Conservation (phyloP, 129 eudicot genomes). For the Pseudognaphalium luteoalbum region DNA sequence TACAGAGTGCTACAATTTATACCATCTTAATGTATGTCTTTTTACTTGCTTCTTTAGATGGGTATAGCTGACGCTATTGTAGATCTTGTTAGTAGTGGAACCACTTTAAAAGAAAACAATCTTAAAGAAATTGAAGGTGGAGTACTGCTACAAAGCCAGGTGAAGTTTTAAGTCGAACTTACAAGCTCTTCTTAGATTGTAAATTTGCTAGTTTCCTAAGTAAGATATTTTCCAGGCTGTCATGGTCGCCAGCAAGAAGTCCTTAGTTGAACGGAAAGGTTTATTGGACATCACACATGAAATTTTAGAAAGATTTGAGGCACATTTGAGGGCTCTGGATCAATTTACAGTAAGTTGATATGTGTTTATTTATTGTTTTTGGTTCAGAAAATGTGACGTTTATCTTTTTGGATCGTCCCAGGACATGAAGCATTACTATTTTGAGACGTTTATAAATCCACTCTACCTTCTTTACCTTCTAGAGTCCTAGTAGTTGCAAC, state of each 20-base stretch:
- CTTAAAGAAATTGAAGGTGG: constrained; percentile 96
- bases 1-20: constrained; percentile 11
- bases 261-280: constrained; percentile 68
- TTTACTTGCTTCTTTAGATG: constrained; percentile 51
- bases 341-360: constrained; percentile 68
- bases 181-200: not conserved
- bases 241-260: constrained; percentile 87
- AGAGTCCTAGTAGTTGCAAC: not conserved
- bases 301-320: constrained; percentile 94
- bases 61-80: constrained; percentile 98
- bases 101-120: constrained; percentile 87
- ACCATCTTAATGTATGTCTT: constrained; percentile 1
- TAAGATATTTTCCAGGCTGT: constrained; percentile 60
- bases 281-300: constrained; percentile 77
- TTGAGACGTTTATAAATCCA: not conserved
- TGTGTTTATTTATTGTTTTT: constrained; percentile 15
- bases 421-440: not conserved
- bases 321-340: constrained; percentile 76
- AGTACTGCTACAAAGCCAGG: constrained; percentile 84
- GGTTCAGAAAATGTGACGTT: not conserved
- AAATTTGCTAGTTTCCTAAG: not conserved
- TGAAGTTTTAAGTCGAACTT: constrained; percentile 23
- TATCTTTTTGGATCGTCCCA: not conserved
- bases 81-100: constrained; percentile 98
- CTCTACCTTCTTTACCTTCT: not conserved